phyloP scores from a whole-genome alignment of 2,329 filamentous ascomycete genomes.

The Myriangium duriaei region DNA sequence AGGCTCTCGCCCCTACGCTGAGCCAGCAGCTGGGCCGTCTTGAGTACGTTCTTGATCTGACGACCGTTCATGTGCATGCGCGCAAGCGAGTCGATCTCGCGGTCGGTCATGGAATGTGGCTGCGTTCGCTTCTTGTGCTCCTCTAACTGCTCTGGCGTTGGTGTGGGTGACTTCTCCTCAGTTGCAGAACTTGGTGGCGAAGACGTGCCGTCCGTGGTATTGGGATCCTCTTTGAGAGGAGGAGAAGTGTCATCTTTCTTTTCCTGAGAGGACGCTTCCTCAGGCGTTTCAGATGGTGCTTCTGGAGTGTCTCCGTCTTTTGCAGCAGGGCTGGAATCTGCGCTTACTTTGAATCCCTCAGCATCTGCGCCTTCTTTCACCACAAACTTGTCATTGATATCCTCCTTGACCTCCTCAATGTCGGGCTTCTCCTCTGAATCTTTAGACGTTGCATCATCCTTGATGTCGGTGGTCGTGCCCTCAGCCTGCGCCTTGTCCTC shows the following conservation, averaged over 20 bases:
- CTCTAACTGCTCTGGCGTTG: constrained; percentile 4
- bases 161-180: constrained; percentile 2
- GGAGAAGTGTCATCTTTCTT: background rate
- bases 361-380: background rate
- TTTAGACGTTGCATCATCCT: background rate
- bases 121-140: constrained; percentile 13
- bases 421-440: background rate
- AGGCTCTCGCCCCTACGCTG: constrained; percentile 16
- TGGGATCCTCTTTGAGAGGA: constrained; percentile 3
- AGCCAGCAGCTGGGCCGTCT: constrained; percentile 28
- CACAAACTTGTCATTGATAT: background rate
- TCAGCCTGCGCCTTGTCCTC: background rate
- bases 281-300: background rate
- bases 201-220: constrained; percentile 9
- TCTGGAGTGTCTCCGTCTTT: too few species aligned
- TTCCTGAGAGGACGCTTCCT: background rate
- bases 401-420: background rate
- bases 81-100: constrained; percentile 21
- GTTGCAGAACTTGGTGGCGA: background rate
- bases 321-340: background rate
- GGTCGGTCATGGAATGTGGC: constrained; percentile 19
- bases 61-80: constrained; percentile 26
- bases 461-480: background rate
- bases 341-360: constrained; percentile 1
- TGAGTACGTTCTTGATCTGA: constrained; percentile 32